Base-by-base conservation (phyloP, 371 early-diverging fungal genomes). In the Mortierella sp. region DNA sequence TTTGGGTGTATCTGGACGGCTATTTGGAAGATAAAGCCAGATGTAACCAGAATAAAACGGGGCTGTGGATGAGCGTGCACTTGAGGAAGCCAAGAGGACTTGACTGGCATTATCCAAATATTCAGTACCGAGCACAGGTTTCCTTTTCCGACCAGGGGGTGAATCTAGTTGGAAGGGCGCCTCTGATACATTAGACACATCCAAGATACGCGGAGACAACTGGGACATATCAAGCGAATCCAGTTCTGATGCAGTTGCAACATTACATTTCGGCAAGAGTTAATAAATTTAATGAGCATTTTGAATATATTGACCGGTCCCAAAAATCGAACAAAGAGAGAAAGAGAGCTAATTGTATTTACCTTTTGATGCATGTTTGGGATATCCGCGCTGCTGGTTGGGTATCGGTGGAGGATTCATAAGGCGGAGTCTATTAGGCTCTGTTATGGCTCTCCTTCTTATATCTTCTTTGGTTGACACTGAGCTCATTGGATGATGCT, bases 121-220 rank as follows among this genome's bases (percentile, higher is more conserved):
- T 53, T 79, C 79, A 15, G 79, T 79, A 34, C 79, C 79, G 35
- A 73, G 70, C 0, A 79, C 56, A n/a, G 73, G 79, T 7, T 69
- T 65, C 17, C 64, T 32, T 56, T 68, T 55, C 5, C 66, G 45
- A 35, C 64, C 61, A 0, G 79, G 74, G 2, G 74, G 74, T 8
- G 79, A 73, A 29, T 68, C 70, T 17, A 73, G 40, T 19, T 55
- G 42, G 56, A 73, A 70, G 0, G 70, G 70, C 0, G 59, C 45
- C 34, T 79, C 79, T 2, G 74, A 70, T 0, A 66, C 58, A 31
- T 67, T 79, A 22, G 74, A 67, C 12, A 72, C 57, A 37, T 79
- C 77, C 51, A 68, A 15, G 0, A n/a, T n/a, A n/a, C n/a, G n/a
- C n/a, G 68, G 12, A 5, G 54, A 53, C 15, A n/a, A n/a, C n/a